Percentiles rank a stretch among this genome's conserved stretches.
These are phyloP conservation scores for Pseudodiploospora longispora DNA, from an alignment of 2,329 filamentous ascomycete species.

Conservation along the genomic window DNA sequence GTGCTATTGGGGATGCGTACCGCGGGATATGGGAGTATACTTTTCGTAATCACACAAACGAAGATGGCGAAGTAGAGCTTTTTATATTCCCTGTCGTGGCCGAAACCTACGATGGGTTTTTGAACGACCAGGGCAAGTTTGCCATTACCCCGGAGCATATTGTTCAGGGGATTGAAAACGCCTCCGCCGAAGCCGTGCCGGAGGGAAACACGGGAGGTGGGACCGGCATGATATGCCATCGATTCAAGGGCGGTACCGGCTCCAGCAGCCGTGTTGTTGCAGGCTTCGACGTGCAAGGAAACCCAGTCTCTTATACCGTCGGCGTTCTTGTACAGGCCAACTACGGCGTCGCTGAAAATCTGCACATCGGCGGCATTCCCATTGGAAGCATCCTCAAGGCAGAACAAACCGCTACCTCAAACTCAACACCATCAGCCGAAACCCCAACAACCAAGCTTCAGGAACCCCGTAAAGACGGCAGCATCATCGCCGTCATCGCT, in stretches of 20 bases:
- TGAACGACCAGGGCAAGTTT: slow-evolving; percentile 51
- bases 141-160: slow-evolving; percentile 46
- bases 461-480: slow-evolving; percentile 25
- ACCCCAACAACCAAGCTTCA: slow-evolving; percentile 5
- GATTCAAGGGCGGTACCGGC: slow-evolving; percentile 60
- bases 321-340: slow-evolving; percentile 58
- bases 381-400: slow-evolving; percentile 49
- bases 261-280: slow-evolving; percentile 50
- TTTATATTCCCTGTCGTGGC: slow-evolving; percentile 51
- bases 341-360: slow-evolving; percentile 49
- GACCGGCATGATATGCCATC: slow-evolving; percentile 60
- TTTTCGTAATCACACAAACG: slow-evolving; percentile 34
- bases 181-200: slow-evolving; percentile 40
- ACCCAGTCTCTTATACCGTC: slow-evolving; percentile 43
- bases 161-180: slow-evolving; percentile 43
- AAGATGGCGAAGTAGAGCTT: slow-evolving; percentile 38
- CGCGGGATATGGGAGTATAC: slow-evolving; percentile 51
- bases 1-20: slow-evolving; percentile 49
- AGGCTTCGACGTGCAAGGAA: slow-evolving; percentile 27
- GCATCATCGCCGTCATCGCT: slow-evolving; percentile 26
- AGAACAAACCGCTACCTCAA: slow-evolving; percentile 8
- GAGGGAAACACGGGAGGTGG: slow-evolving; percentile 60
- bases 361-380: slow-evolving; percentile 53
- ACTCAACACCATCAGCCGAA: not conserved
- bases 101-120: slow-evolving; percentile 55